Conservation (phyloP, 2,329 filamentous ascomycete genomes). For the Talaromyces sp. region DNA sequence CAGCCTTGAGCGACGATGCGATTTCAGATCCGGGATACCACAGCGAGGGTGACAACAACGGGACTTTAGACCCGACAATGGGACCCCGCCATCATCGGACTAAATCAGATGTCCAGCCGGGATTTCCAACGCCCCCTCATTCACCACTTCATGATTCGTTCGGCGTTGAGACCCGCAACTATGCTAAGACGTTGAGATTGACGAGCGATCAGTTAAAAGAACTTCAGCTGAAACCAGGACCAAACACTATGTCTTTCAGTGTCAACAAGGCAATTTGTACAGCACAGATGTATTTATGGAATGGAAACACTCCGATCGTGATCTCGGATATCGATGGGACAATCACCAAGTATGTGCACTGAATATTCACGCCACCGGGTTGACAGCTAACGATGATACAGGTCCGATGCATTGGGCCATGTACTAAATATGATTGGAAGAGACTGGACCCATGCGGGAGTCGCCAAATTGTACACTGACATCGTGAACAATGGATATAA, state of each 20-base stretch:
- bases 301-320: constrained; percentile 85
- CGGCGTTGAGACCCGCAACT: constrained; percentile 76
- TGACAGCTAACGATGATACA: constrained; percentile 28
- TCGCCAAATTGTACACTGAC: constrained; percentile 96
- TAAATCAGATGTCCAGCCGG: constrained; percentile 70
- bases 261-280: constrained; percentile 92
- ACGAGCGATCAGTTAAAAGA: constrained; percentile 95
- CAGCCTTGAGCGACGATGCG: constrained; percentile 70
- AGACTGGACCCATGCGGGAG: constrained; percentile 96
- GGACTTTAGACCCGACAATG: constrained; percentile 66
- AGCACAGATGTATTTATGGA: constrained; percentile 93
- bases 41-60: constrained; percentile 72
- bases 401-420: constrained; percentile 87
- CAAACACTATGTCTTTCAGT: constrained; percentile 92
- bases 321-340: constrained; percentile 99
- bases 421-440: constrained; percentile 95
- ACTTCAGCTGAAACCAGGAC: constrained; percentile 77
- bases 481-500: constrained; percentile 97
- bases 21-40: constrained; percentile 93
- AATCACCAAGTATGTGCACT: constrained; percentile 73
- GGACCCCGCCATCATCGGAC: constrained; percentile 56
- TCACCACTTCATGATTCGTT: constrained; percentile 52
- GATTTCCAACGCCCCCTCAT: constrained; percentile 62
- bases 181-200: constrained; percentile 92
- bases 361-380: neutral